Evolutionary conservation across 2,329 filamentous ascomycete genomes (phyloP).

Genomic region (Hansfordia pulvinata): DNA sequence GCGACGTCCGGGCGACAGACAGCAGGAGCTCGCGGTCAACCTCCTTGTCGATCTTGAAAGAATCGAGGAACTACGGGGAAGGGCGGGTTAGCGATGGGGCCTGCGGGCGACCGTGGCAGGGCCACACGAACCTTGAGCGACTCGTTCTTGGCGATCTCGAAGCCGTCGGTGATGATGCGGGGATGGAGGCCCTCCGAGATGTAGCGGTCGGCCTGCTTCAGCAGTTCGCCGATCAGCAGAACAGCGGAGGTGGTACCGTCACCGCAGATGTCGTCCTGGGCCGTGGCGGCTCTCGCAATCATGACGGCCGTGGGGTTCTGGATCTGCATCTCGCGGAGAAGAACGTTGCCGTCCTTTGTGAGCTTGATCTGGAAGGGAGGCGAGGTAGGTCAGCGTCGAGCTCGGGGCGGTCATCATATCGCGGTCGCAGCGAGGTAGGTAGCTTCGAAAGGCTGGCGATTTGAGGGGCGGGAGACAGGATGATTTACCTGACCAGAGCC

Average conservation of each 20-base stretch:
- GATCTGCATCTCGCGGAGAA: conserved; percentile 74
- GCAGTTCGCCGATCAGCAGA: conserved; percentile 82
- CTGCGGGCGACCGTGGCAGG: conserved; percentile 1
- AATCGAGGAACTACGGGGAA: conserved; percentile 63
- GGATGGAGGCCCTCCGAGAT: conserved; percentile 96
- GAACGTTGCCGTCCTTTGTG: conserved; percentile 95
- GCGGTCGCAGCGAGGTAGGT: too few relatives aligned
- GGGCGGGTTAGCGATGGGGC: conserved; percentile 3
- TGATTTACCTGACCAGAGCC: conserved; percentile 56
- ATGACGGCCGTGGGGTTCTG: conserved; percentile 94
- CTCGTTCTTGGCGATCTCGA: conserved; percentile 91
- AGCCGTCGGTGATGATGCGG: conserved; percentile 91
- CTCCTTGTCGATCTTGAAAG: conserved; percentile 78
- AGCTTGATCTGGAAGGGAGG: conserved; percentile 66
- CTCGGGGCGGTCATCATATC: too few relatives aligned
- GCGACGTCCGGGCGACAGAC: conserved; percentile 83
- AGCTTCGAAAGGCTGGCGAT: too few relatives aligned
- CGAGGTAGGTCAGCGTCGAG: conserved; percentile 7
- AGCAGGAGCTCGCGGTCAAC: conserved; percentile 90
- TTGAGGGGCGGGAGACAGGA: too few relatives aligned
- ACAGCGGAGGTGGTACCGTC: conserved; percentile 97
- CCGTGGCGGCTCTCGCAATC: conserved; percentile 75
- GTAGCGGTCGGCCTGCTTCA: conserved; percentile 95
- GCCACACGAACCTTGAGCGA: conserved; percentile 57
- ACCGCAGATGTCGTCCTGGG: conserved; percentile 95